These are phyloP conservation scores for Pholiota conissans DNA, from an alignment of 768 basidiomycete genomes.

Conservation along the genomic window DNA sequence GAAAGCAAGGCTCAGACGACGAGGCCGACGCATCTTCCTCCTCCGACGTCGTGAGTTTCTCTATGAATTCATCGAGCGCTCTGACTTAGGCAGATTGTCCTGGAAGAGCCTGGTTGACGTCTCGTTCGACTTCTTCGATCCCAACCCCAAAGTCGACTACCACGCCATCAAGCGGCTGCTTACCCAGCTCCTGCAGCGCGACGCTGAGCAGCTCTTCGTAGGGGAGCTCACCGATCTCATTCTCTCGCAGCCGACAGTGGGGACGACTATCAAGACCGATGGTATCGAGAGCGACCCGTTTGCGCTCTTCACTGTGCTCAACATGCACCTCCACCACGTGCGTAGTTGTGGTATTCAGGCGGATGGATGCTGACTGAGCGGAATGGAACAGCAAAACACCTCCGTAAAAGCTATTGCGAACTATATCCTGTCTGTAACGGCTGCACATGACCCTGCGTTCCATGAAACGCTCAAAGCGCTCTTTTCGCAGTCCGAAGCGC, in stretches of 20 bases:
- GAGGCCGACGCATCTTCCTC: constrained; percentile 23
- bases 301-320: constrained; percentile 82
- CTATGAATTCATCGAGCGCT: neutral
- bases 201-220: constrained; percentile 70
- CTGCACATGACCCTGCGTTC: constrained; percentile 45
- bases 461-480: constrained; percentile 54
- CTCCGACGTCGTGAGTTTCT: constrained; percentile 22
- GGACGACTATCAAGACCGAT: constrained; percentile 92
- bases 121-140: constrained; percentile 93
- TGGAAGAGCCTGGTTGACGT: constrained; percentile 64
- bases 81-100: constrained; percentile 8
- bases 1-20: constrained; percentile 26
- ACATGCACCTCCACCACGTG: constrained; percentile 64
- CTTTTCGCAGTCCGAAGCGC: constrained; percentile 48
- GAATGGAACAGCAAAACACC: constrained; percentile 56
- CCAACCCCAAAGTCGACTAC: constrained; percentile 80
- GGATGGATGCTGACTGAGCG: neutral
- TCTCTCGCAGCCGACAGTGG: constrained; percentile 69
- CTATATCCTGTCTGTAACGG: constrained; percentile 68
- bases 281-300: constrained; percentile 89
- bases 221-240: constrained; percentile 81
- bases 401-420: constrained; percentile 68
- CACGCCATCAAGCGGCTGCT: constrained; percentile 80
- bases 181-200: constrained; percentile 67
- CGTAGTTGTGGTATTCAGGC: constrained; percentile 4